Conservation (phyloP, 495 filamentous ascomycete genomes). For the Chaetomium cochliodes region DNA sequence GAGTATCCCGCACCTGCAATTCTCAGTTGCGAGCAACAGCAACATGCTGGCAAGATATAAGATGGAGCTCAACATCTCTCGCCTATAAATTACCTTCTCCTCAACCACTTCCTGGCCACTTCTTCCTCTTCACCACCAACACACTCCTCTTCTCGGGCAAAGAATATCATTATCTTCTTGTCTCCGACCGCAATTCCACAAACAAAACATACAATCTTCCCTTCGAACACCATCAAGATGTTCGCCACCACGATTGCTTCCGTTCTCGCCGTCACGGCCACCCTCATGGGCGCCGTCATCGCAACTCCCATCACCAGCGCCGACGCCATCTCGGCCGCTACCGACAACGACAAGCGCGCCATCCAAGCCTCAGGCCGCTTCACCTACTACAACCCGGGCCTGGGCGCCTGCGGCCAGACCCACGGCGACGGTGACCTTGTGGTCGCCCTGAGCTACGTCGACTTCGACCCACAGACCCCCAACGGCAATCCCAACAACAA, state of each 20-base stretch:
- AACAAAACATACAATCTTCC: background rate
- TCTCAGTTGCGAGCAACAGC: background rate
- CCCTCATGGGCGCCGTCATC: background rate
- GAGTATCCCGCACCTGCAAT: background rate
- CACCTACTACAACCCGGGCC: slow-evolving; percentile 54
- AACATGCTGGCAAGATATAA: background rate
- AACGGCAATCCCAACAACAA: slow-evolving; percentile 40
- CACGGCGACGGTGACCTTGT: slow-evolving; percentile 42
- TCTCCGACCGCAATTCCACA: background rate
- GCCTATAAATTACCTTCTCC: background rate
- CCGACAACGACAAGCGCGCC: background rate
- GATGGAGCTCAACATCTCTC: background rate
- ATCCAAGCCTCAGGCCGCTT: slow-evolving; percentile 24
- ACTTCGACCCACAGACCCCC: slow-evolving; percentile 30
- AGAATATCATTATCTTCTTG: background rate
- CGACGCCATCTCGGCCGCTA: background rate
- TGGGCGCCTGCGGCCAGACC: slow-evolving; percentile 44
- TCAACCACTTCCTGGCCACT: background rate
- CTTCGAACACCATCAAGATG: slow-evolving; percentile 1
- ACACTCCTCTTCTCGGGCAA: background rate
- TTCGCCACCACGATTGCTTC: background rate
- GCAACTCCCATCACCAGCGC: background rate
- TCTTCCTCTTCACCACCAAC: background rate
- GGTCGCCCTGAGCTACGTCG: slow-evolving; percentile 44
- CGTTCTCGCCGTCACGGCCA: background rate